Percentiles rank a stretch among this genome's conserved stretches.
phyloP scores from a whole-genome alignment of 139 green algal species.

The Protoeuglena noctilucae region DNA sequence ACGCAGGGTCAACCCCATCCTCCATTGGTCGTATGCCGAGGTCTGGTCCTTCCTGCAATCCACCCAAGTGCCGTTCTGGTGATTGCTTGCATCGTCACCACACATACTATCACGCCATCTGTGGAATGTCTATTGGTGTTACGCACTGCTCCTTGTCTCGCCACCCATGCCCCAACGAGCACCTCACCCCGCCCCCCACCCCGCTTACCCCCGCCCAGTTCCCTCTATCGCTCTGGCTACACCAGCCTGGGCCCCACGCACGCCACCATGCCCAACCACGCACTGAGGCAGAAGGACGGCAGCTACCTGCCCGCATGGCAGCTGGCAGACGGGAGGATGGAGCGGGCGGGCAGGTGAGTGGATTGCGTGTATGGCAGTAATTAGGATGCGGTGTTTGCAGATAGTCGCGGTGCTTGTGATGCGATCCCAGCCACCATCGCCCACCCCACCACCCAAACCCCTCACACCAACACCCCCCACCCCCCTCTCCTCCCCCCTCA shows the following conservation, averaged over 20 bases:
- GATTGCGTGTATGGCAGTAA: too few species aligned
- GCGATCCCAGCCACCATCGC: too few species aligned
- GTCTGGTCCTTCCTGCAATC: constrained; percentile 78
- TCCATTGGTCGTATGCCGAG: constrained; percentile 81
- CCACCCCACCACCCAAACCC: too few species aligned
- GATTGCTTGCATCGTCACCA: too few species aligned
- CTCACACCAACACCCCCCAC: too few species aligned
- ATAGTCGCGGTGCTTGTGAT: too few species aligned
- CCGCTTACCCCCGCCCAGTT: too few species aligned
- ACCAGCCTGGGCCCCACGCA: constrained; percentile 49
- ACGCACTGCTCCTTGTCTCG: not conserved
- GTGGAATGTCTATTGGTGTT: not conserved
- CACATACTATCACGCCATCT: not conserved
- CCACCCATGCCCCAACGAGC: not conserved
- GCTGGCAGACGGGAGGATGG: constrained; percentile 53
- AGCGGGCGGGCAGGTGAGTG: constrained; percentile 52
- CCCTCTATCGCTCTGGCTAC: constrained; percentile 82
- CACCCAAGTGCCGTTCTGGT: constrained; percentile 49
- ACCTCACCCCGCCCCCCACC: too few species aligned
- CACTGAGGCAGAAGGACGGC: constrained; percentile 46
- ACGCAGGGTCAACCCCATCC: constrained; percentile 88
- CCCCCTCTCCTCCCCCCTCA: too few species aligned
- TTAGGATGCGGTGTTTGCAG: too few species aligned
- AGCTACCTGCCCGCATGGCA: constrained; percentile 52
- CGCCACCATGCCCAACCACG: constrained; percentile 62